A percentile compares a stretch with the other conserved stretches of the same genome.
Conservation (phyloP, 2,329 filamentous ascomycete species). For the Clonostachys chloroleuca region DNA sequence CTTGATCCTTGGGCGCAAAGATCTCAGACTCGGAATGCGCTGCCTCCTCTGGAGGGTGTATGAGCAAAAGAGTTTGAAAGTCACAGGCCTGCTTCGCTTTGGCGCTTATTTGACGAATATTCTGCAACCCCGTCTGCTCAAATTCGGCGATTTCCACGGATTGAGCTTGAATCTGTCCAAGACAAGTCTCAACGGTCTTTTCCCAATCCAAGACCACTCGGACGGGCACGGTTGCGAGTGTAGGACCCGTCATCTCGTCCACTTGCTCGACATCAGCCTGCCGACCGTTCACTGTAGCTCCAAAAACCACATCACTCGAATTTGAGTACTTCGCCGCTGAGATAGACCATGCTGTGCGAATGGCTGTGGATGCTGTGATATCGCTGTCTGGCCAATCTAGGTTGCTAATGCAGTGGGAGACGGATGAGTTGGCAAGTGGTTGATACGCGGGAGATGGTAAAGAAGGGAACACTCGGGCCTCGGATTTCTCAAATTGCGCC, state of each 20-base stretch:
- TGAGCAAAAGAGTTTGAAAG: neutral
- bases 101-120: neutral
- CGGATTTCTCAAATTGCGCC: too few species aligned
- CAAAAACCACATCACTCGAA: slow-evolving; percentile 4
- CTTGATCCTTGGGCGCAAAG: too few species aligned
- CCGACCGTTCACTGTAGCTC: slow-evolving; percentile 2
- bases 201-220: slow-evolving; percentile 1
- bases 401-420: too few species aligned
- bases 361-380: slow-evolving; percentile 9
- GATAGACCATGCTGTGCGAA: slow-evolving; percentile 20
- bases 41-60: slow-evolving; percentile 1
- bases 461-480: too few species aligned
- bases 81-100: neutral
- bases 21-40: neutral
- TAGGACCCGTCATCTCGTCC: slow-evolving; percentile 2
- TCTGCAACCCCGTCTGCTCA: slow-evolving; percentile 16
- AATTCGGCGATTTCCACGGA: slow-evolving; percentile 10
- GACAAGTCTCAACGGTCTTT: neutral
- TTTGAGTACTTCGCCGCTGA: slow-evolving; percentile 4
- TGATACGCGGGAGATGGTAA: too few species aligned
- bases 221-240: slow-evolving; percentile 4
- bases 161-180: slow-evolving; percentile 9
- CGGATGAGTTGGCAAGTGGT: too few species aligned
- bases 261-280: slow-evolving; percentile 2
- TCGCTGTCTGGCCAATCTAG: neutral